phyloP scores from a whole-genome alignment of 2,329 filamentous ascomycete species.

The Fusarium sp. region DNA sequence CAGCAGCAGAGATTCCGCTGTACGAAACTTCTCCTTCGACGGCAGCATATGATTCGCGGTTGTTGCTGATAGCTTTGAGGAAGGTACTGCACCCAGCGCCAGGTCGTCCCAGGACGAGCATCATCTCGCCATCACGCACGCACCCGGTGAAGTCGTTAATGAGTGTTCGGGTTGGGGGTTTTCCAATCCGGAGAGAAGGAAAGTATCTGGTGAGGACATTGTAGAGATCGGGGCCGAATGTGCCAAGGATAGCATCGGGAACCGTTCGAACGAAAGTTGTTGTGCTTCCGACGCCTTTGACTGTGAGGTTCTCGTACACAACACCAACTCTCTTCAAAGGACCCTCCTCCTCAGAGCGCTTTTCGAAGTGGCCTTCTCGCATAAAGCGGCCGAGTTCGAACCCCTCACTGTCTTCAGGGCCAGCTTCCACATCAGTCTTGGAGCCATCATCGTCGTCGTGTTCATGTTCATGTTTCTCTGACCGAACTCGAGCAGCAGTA shows the following conservation, averaged over 20 bases:
- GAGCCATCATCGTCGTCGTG: conserved; percentile 48
- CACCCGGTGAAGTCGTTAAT: conserved; percentile 48
- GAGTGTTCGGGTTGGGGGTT: conserved; percentile 41
- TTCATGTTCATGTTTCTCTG: conserved; percentile 33
- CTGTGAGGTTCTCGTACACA: conserved; percentile 78
- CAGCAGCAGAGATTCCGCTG: conserved; percentile 73
- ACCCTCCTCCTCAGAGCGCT: conserved; percentile 54
- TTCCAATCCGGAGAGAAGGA: conserved; percentile 42
- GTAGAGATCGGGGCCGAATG: conserved; percentile 84
- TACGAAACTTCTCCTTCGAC: conserved; percentile 77
- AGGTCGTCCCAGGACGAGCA: conserved; percentile 69
- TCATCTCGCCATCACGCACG: conserved; percentile 50
- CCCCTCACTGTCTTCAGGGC: conserved; percentile 5
- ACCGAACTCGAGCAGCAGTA: conserved; percentile 14
- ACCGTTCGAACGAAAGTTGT: conserved; percentile 76
- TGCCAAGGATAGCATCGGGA: conserved; percentile 77
- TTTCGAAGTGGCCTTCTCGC: conserved; percentile 34
- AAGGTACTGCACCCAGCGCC: conserved; percentile 81
- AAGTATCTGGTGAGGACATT: conserved; percentile 60
- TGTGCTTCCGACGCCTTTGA: conserved; percentile 74
- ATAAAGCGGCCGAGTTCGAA: conserved; percentile 33
- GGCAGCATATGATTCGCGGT: conserved; percentile 69
- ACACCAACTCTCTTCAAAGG: conserved; percentile 83
- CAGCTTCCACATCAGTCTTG: conserved; percentile 41
- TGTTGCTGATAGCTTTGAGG: conserved; percentile 78